Evolutionary conservation across 129 eudicot species (phyloP).

Genomic region (Sambucus nigra): DNA sequence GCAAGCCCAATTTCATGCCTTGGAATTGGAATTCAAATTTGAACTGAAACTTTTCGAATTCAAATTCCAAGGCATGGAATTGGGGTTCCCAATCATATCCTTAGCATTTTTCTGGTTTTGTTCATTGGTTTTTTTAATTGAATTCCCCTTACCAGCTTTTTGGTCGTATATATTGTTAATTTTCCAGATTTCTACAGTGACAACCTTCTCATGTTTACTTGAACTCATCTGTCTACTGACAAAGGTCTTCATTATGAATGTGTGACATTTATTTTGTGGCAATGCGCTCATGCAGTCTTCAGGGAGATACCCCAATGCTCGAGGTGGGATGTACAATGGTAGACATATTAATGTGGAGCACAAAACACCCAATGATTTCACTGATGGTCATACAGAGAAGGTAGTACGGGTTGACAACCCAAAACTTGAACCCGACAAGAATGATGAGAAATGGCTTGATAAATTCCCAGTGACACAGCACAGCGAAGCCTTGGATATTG

Average conservation of each 20-base stretch:
- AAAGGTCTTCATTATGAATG: conserved; percentile 6
- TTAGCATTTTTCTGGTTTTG: too few species aligned
- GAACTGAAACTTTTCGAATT: too few species aligned
- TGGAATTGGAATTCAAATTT: too few species aligned
- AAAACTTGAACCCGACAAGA: conserved; percentile 7
- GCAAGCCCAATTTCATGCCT: too few species aligned
- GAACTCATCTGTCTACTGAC: conserved; percentile 4
- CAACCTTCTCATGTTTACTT: conserved; percentile 2
- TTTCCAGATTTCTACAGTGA: not conserved
- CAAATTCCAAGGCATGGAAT: not conserved
- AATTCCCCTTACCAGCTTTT: not conserved
- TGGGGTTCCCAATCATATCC: not conserved
- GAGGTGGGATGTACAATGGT: conserved; percentile 10
- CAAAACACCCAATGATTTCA: conserved; percentile 1
- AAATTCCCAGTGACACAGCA: conserved; percentile 13
- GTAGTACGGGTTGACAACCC: conserved; percentile 7
- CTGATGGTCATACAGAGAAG: conserved; percentile 11
- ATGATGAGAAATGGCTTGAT: conserved; percentile 10
- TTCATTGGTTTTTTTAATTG: too few species aligned
- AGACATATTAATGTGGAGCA: conserved; percentile 9
- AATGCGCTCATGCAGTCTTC: conserved; percentile 44
- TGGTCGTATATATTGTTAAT: not conserved
- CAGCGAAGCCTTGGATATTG: conserved; percentile 28
- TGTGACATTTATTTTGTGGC: conserved; percentile 27
- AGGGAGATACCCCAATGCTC: conserved; percentile 30